Base-by-base conservation (phyloP, 805 yeast genomes). In the Ogataea parapolymorpha region DNA sequence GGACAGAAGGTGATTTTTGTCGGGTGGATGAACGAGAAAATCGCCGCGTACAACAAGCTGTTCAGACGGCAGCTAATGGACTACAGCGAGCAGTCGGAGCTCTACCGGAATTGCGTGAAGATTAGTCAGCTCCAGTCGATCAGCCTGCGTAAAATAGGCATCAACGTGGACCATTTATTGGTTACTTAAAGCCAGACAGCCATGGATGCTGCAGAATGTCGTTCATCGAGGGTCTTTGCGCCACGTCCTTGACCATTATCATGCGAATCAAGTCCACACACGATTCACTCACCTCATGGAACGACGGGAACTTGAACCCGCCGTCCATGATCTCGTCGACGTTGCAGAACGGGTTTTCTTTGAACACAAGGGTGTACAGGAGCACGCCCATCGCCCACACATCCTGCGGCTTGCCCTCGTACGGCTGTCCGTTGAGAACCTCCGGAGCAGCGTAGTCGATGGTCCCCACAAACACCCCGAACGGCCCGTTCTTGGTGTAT, bases 371-470 rank as follows among this genome's bases (percentile, higher is more conserved):
- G 0, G 97, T 93, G 65, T 90, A 93, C 16, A 93, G 67, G 42
- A 93, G 67, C 16, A 93, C 85, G 2, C 99, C 99, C 58, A 91
- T 71, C 0, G 98, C 96, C 99, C 99, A 93, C 2, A 90, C 82
- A 64, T 93, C 99, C 62, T 93, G 99, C 3, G 95, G 91, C 59
- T 79, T 83, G 16, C 99, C 99, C 37, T 80, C 88, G 56, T 91
- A 93, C 16, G 90, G 83, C 45, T 80, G 81, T 2, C 98, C 99
- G 37, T 81, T 74, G 26, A 93, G 69, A 0, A 93, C 96, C 62
- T 93, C 99, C 0, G 99, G 99, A 0, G 98, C 95, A 1, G 98
- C 98, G 62, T 91, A 93, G 62, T 93, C 97, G 32, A 93, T 81
- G 0, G 99, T 93, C 2, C 99, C 99, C 2, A 93, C 98, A 65